Evolutionary conservation across 805 yeast genomes (phyloP).

Genomic region (Ogataea saltuana): DNA sequence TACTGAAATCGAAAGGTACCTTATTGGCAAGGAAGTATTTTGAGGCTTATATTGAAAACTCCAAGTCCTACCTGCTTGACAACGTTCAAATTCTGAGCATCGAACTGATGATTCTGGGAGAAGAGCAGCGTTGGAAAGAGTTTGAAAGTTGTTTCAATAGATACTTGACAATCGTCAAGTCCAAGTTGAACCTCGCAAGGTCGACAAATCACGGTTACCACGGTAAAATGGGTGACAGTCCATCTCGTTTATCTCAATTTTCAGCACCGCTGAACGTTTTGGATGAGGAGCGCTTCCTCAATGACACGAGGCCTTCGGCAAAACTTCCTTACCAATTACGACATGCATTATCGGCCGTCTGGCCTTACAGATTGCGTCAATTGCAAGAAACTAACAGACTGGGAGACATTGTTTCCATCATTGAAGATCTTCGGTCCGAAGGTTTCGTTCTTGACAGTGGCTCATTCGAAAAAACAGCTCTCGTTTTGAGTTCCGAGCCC

Average conservation of each 20-base stretch:
- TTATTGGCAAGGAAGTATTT: slow-evolving; percentile 30
- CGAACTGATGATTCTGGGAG: slow-evolving; percentile 33
- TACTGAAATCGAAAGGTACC: slow-evolving; percentile 23
- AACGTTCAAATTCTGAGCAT: slow-evolving; percentile 30
- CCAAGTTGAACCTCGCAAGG: slow-evolving; percentile 21
- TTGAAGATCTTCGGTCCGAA: slow-evolving; percentile 20
- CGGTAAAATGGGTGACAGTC: slow-evolving; percentile 7
- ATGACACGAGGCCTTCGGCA: slow-evolving; percentile 6
- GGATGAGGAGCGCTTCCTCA: slow-evolving; percentile 20
- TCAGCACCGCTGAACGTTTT: slow-evolving; percentile 8
- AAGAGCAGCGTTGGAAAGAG: slow-evolving; percentile 36
- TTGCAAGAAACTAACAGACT: slow-evolving; percentile 29
- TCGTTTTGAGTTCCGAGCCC: slow-evolving; percentile 23
- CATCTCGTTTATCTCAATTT: slow-evolving; percentile 4
- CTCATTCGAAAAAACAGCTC: slow-evolving; percentile 32
- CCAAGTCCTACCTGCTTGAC: slow-evolving; percentile 27
- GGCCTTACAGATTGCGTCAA: slow-evolving; percentile 34
- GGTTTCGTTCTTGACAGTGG: slow-evolving; percentile 32
- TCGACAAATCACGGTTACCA: slow-evolving; percentile 4
- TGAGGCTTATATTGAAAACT: slow-evolving; percentile 30
- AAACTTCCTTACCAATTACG: slow-evolving; percentile 28
- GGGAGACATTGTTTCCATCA: slow-evolving; percentile 16
- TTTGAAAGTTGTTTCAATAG: slow-evolving; percentile 32
- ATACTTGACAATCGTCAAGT: slow-evolving; percentile 21
- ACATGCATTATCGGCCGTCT: slow-evolving; percentile 29